Base-by-base conservation (phyloP, 768 basidiomycete species). In the Suillus spraguei region DNA sequence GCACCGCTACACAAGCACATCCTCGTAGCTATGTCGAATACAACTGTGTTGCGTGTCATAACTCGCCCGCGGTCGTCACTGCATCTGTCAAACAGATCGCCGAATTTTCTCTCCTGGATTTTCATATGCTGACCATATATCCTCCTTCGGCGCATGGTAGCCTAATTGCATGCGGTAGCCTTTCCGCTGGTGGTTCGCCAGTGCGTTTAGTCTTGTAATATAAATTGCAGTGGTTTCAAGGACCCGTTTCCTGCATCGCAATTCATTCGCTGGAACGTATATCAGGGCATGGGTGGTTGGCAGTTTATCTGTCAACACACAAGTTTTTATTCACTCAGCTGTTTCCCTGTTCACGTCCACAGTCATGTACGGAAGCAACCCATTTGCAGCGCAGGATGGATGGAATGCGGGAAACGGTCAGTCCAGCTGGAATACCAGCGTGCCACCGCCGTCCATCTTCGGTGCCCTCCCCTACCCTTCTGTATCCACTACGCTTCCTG, bases 401-500 rank as follows among this genome's bases (percentile, higher is more conserved):
- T 65, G 62, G 62, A 62, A 63, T 16, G 66, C 69, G 35, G 63
- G 71, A 20, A 65, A 46, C 33, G 60, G 64, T 28, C 61, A 56
- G 46, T 64, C 63, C 24, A 22, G 22, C 22, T 70, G 69, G 66
- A 62, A 64, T 38, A 60, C 44, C 20, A 36, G 44, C 24, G 39
- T 41, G 32, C 69, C 76, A 11, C 69, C 78, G 5, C 84, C 87
- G 54, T 88, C 88, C 54, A 74, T 88, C 63, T 86, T 84, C 67
- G 88, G 88, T 6, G 87, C 87, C 0, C 83, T 89, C 22, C 88
- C 88, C 35, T 87, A 85, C 67, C 81, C 84, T 0, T 60, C 74
- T 28, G 62, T 77, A 36, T 64, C 76, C 7, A 69, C 76, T 7
- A 41, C 75, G 28, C 67, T 79, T 17, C 73, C 76, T 36, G 70